These are phyloP conservation scores for Nepenthes gracilis DNA, from an alignment of 148 eudicot species.

Conservation along the genomic window DNA sequence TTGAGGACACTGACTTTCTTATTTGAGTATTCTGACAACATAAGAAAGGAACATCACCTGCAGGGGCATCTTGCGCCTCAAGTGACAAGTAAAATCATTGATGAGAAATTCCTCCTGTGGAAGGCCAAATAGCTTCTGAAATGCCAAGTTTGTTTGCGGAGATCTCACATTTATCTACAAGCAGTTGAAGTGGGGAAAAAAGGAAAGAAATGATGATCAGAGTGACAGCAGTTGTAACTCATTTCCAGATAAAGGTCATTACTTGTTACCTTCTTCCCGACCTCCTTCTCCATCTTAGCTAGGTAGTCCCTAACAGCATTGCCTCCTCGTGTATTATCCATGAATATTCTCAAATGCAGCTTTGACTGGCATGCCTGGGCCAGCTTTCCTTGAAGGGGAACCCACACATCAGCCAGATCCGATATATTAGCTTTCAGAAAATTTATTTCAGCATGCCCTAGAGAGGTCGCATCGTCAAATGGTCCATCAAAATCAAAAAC, in stretches of 20 bases:
- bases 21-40: background rate
- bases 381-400: conserved; percentile 72
- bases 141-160: conserved; percentile 69
- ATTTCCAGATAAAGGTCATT: too few species aligned
- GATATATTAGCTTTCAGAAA: conserved; percentile 56
- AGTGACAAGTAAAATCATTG: conserved; percentile 72
- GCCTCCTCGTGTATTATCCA: conserved; percentile 83
- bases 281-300: conserved; percentile 82
- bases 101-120: conserved; percentile 91
- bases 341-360: conserved; percentile 75
- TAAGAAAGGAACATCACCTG: conserved; percentile 37
- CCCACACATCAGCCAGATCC: conserved; percentile 82
- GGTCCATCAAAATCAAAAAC: conserved; percentile 88
- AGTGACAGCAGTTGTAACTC: background rate
- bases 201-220: background rate
- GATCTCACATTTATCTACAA: conserved; percentile 66
- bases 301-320: conserved; percentile 71
- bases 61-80: conserved; percentile 67
- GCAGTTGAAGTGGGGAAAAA: background rate
- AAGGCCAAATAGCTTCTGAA: conserved; percentile 74
- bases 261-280: conserved; percentile 69
- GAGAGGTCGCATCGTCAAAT: conserved; percentile 67
- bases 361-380: conserved; percentile 69
- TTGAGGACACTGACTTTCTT: too few species aligned
- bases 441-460: conserved; percentile 89